A percentile compares a stretch with the other conserved stretches of the same genome.
phyloP scores from a whole-genome alignment of 345 rosid genomes.

The Boechera retrofracta region DNA sequence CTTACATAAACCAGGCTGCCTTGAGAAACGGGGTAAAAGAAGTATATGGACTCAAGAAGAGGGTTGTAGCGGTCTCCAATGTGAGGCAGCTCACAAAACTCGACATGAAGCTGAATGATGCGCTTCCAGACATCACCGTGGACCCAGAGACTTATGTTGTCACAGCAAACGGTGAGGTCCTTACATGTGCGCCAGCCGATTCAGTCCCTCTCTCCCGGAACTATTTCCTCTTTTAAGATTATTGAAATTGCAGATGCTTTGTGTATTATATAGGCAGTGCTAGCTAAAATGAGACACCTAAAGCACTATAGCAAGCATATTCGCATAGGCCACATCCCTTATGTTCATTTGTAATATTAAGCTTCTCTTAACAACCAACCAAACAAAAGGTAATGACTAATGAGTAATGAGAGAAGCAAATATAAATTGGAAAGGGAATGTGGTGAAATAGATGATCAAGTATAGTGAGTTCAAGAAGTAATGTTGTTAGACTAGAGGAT shows the following conservation, averaged over 20 bases:
- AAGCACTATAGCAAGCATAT: slow-evolving; percentile 1
- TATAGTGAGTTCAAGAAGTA: neutral
- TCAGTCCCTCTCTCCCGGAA: slow-evolving; percentile 85
- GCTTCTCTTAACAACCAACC: slow-evolving; percentile 4
- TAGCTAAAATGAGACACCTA: neutral
- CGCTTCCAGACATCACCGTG: slow-evolving; percentile 76
- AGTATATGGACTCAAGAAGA: slow-evolving; percentile 69
- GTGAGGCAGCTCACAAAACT: slow-evolving; percentile 75
- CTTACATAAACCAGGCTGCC: slow-evolving; percentile 60
- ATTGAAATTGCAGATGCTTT: neutral
- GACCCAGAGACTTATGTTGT: slow-evolving; percentile 89
- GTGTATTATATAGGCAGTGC: neutral
- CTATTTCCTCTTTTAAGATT: slow-evolving; percentile 76
- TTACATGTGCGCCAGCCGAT: slow-evolving; percentile 71
- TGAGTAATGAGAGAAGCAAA: slow-evolving; percentile 19
- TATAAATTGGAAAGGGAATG: neutral
- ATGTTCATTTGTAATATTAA: slow-evolving; percentile 2
- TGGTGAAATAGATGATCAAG: slow-evolving; percentile 16
- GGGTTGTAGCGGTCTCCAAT: slow-evolving; percentile 76
- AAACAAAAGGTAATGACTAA: neutral
- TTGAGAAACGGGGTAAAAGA: slow-evolving; percentile 58
- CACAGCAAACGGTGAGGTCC: slow-evolving; percentile 64
- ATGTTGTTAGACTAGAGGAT: slow-evolving; percentile 11
- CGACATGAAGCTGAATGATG: slow-evolving; percentile 92
- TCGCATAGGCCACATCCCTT: neutral